Conservation (phyloP, 139 green algal species). For the Chlorella sp. region DNA sequence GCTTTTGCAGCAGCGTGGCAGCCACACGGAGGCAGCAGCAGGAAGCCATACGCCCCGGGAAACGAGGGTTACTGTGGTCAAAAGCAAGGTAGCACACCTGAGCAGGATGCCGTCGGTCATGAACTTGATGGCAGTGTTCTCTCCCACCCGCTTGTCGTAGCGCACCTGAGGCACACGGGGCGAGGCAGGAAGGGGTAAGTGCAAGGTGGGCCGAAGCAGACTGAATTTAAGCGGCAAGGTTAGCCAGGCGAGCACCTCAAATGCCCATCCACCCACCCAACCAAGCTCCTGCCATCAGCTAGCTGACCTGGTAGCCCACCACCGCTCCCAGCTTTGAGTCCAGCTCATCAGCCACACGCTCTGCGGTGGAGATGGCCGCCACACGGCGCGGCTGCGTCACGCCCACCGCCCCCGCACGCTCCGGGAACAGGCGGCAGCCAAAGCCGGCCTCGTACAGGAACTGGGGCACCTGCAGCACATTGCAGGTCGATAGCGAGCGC, state of each 20-base stretch:
- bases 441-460: slow-evolving; percentile 96
- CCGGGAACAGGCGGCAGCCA: slow-evolving; percentile 75
- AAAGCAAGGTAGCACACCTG: no score
- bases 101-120: slow-evolving; percentile 98
- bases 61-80: no score
- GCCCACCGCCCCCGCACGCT: slow-evolving; percentile 70
- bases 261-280: no score
- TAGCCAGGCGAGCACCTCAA: no score
- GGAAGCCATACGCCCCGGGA: no score
- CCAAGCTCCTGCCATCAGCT: no score
- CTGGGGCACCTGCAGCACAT: slow-evolving; percentile 85
- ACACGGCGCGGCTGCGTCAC: slow-evolving; percentile 94
- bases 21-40: no score
- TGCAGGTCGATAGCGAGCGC: no score
- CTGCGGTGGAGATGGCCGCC: slow-evolving; percentile 85
- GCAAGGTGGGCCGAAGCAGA: no score
- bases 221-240: no score
- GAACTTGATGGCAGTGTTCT: slow-evolving; percentile 85
- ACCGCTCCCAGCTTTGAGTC: slow-evolving; percentile 67
- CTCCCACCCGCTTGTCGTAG: slow-evolving; percentile 78
- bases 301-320: slow-evolving; percentile 97
- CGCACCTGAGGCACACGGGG: slow-evolving; percentile 69
- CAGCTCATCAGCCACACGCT: slow-evolving; percentile 88
- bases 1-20: no score
- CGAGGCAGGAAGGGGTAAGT: no score